Conservation (phyloP, 768 basidiomycete species). For the Termitomyces sp. region DNA sequence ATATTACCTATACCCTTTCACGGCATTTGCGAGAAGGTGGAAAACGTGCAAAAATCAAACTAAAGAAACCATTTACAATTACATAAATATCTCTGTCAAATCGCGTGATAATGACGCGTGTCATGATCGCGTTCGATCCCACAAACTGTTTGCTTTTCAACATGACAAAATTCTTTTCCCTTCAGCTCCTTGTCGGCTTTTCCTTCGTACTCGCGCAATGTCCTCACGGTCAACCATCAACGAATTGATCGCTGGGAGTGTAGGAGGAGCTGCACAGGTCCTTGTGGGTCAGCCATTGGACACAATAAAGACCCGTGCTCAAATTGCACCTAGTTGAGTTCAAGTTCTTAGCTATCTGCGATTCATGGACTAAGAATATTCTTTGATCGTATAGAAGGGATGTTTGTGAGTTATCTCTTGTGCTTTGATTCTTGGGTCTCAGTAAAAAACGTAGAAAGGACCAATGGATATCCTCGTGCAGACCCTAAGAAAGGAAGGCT, state of each 20-base stretch:
- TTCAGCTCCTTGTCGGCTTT: neutral
- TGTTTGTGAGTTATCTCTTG: conserved; percentile 66
- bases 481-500: conserved; percentile 85
- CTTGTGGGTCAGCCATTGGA: conserved; percentile 92
- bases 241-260: conserved; percentile 83
- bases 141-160: neutral
- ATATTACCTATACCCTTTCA: too few species aligned
- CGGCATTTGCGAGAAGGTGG: too few species aligned
- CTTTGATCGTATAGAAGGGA: conserved; percentile 51
- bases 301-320: conserved; percentile 85
- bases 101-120: conserved; percentile 14
- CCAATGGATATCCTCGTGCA: conserved; percentile 87
- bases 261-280: conserved; percentile 93
- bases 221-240: conserved; percentile 57
- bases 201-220: conserved; percentile 1
- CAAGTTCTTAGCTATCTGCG: neutral
- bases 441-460: conserved; percentile 58
- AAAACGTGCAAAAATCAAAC: too few species aligned
- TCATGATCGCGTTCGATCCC: neutral
- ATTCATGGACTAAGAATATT: conserved; percentile 6
- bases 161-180: neutral
- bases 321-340: conserved; percentile 74
- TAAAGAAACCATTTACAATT: too few species aligned
- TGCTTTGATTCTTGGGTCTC: neutral
- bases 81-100: too few species aligned